Evolutionary conservation across 148 eudicot species (phyloP).

Genomic region (Polygonum aviculare): DNA sequence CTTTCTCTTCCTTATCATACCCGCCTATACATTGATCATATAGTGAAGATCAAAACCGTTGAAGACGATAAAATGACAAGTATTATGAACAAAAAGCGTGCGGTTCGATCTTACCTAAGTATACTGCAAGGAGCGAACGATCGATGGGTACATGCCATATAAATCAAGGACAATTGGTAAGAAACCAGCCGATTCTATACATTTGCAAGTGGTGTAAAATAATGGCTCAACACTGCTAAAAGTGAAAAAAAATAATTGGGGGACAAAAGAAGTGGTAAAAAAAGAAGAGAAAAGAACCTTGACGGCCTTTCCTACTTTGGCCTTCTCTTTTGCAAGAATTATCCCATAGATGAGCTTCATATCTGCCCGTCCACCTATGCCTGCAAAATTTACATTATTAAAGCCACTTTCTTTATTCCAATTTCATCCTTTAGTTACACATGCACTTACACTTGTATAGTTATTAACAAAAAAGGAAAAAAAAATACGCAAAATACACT

Average conservation of each 20-base stretch:
- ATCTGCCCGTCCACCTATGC: conserved; percentile 18
- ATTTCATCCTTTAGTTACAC: not conserved
- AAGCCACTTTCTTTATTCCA: not conserved
- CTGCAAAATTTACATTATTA: not conserved
- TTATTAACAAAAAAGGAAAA: not conserved
- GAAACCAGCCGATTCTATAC: not conserved
- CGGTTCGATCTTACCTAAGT: conserved; percentile 7
- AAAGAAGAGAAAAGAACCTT: not conserved
- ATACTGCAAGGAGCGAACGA: not conserved
- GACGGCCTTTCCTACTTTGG: conserved; percentile 18
- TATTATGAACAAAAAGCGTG: too few relatives aligned
- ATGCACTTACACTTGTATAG: not conserved
- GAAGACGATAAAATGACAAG: too few relatives aligned
- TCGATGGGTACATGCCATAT: not conserved
- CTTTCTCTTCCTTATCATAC: conserved; percentile 16
- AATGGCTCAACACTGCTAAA: not conserved
- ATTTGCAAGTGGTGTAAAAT: not conserved
- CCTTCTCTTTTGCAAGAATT: conserved; percentile 15
- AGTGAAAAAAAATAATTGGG: not conserved
- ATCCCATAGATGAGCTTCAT: conserved; percentile 19
- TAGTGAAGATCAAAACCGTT: not conserved
- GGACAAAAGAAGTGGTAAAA: not conserved
- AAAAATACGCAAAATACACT: not conserved
- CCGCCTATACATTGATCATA: conserved; percentile 1
- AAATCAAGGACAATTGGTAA: not conserved